These are phyloP conservation scores for Cryptococcus amylolentus DNA, from an alignment of 1,284 basidiomycete species.

Conservation along the genomic window DNA sequence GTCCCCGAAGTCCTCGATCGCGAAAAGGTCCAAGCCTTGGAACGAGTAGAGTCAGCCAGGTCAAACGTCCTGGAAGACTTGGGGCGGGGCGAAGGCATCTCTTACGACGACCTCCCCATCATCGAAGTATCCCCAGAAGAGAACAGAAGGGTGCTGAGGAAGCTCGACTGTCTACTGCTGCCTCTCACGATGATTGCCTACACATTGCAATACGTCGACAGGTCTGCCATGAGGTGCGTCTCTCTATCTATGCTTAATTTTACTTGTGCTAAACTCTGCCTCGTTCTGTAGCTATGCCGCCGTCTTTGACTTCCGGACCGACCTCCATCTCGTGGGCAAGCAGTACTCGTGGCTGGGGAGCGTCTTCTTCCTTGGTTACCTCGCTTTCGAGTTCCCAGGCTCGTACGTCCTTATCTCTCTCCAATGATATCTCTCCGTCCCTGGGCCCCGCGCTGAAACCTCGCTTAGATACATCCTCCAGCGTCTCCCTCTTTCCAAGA, in stretches of 20 bases:
- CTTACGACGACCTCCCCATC: constrained; percentile 15
- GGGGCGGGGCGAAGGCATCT: constrained; percentile 16
- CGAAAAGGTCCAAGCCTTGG: neutral
- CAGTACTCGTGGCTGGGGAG: constrained; percentile 27
- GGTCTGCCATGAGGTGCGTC: constrained; percentile 39
- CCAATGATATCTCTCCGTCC: neutral
- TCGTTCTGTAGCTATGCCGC: constrained; percentile 33
- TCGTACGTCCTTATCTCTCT: constrained; percentile 16
- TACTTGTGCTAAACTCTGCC: neutral
- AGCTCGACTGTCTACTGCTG: constrained; percentile 38
- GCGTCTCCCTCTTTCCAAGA: constrained; percentile 29
- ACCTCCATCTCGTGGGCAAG: constrained; percentile 22
- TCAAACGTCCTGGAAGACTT: constrained; percentile 18
- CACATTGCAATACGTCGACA: constrained; percentile 47
- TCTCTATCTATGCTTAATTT: neutral
- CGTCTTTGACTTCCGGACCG: constrained; percentile 38
- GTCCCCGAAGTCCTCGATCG: neutral
- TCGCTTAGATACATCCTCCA: constrained; percentile 21
- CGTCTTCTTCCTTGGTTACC: constrained; percentile 26
- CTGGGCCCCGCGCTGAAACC: neutral
- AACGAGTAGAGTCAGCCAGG: constrained; percentile 13
- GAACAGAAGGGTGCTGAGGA: constrained; percentile 28
- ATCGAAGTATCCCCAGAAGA: constrained; percentile 24
- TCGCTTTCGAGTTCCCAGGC: constrained; percentile 35
- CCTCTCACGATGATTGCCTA: constrained; percentile 44